Evolutionary conservation across 225 moss, liverwort and hornwort genomes (phyloP).

Genomic region (Lunularia cruciata): DNA sequence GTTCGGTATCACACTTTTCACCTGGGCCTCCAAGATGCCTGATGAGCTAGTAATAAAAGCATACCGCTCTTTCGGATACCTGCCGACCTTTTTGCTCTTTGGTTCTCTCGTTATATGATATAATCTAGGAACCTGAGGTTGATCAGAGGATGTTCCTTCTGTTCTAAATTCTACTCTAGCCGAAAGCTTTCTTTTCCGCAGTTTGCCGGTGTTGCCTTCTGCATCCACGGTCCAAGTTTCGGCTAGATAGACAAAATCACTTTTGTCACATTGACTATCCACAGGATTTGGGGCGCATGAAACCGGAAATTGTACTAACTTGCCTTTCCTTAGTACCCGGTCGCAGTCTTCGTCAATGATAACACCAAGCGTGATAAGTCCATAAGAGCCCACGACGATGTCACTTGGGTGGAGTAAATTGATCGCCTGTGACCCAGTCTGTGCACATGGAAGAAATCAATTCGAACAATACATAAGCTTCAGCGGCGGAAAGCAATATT

Average conservation of each 20-base stretch:
- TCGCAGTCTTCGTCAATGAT: background rate
- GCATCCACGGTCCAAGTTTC: conserved; percentile 9
- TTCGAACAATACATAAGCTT: too few relatives aligned
- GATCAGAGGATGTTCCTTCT: background rate
- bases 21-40: background rate
- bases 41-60: conserved; percentile 2
- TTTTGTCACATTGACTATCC: background rate
- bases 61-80: conserved; percentile 6
- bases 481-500: too few relatives aligned
- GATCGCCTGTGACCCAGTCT: too few relatives aligned
- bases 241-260: background rate
- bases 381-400: background rate
- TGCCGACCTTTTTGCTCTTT: background rate
- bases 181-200: conserved; percentile 5
- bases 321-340: background rate
- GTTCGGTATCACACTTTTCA: background rate
- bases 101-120: conserved; percentile 7
- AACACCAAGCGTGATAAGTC: background rate
- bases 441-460: too few relatives aligned
- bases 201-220: background rate
- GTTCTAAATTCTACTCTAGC: conserved; percentile 5
- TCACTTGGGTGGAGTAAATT: background rate
- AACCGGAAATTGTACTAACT: background rate
- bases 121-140: background rate
- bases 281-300: conserved; percentile 8